Evolutionary conservation across 2,329 filamentous ascomycete species (phyloP), one percentile per base, ranked within the genome.

Genomic region (Blastomyces gilchristii): DNA sequence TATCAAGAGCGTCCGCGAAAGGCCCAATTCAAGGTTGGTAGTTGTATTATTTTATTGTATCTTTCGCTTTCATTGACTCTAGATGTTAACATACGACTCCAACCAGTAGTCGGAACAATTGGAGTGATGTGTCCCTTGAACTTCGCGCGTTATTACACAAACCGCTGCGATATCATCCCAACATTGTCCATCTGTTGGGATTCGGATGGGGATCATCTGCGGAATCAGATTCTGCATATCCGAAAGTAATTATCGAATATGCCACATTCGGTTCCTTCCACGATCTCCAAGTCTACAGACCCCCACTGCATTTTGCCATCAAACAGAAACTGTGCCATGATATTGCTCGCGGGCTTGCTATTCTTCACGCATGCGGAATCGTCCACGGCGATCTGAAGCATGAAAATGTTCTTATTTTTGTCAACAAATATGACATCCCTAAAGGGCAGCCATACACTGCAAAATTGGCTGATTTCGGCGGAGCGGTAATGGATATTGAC

Each of bases 381-480:
- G 57, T 64, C 7, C 65, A 66, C 43, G 65, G 64, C 8, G 65
- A 65, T 61, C 25, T 66, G n/a, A 66, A 66, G 54, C 62, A 63
- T 47, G 65, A 65, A 52, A 66, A 66, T 63, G 62, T 65, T 16
- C 57, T 66, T 31, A 60, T 65, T 25, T 65, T 66, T 58, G 37
- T 41, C 25, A 64, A 28, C 43, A 60, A 37, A n/a, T 60, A 60
- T 49, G 39, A 57, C 37, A 41, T 9, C 9, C 11, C 52, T 8
- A 8, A 53, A 12, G 54, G 34, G 43, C 53, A 34, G 31, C 52
- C 54, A 31, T 66, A 62, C 45, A 66, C 57, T 16, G 64, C 65
- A 4, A 66, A 66, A 59, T 53, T 66, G 49, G 60, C 64, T n/a
- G 65, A 66, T 61, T 66, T 66, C 58, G 65, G 65, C 18, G 59